Evolutionary conservation across 352 stramenopile species (phyloP), one percentile per base, ranked within the genome.

Genomic region (Phytopythium ostracodes): DNA sequence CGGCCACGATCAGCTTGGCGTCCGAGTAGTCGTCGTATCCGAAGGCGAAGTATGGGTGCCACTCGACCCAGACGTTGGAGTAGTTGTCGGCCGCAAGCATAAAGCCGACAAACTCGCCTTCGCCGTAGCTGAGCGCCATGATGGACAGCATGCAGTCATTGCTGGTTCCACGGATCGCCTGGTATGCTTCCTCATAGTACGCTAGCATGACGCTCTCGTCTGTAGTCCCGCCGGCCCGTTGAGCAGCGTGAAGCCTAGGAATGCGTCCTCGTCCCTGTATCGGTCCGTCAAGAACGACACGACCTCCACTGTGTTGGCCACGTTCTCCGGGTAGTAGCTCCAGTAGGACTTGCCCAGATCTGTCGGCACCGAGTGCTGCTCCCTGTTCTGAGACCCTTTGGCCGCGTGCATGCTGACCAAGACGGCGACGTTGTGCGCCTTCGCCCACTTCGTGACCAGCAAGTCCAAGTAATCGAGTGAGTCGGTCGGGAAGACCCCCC

Each of bases 141-240:
- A 84, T 57, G 11, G 61, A 71, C 40, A 88, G 59, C 1, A 88
- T 64, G 36, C 82, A 93, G 69, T 91, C 64, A 60, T 84, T 93
- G 11, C 67, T 74, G 0, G 73, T 76, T 1, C 58, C 51, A 0
- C 84, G 84, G 35, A 95, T 84, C 1, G 67, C 67, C 46, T 67
- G 60, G 65, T 95, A 92, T 4, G 81, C 79, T 58, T 88, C 72
- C 29, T 87, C 58, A 67, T 93, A 95, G 70, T 89, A 95, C 33
- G 86, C 61, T 49, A 89, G 84, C 50, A 95, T 52, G 20, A 80
- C 56, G 4, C 50, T 51, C 22, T 84, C 67, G 60, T 75, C 73
- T 5, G 79, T 91, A 3, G 56, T 73, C 5, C 73, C 15, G 64
- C 70, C 4, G 86, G 86, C 49, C 92, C 84, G 61, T 95, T 93